Percentiles rank a stretch among this genome's conserved stretches.
phyloP scores from a whole-genome alignment of 2,329 filamentous ascomycete species.

The Talaromyces atroroseus region DNA sequence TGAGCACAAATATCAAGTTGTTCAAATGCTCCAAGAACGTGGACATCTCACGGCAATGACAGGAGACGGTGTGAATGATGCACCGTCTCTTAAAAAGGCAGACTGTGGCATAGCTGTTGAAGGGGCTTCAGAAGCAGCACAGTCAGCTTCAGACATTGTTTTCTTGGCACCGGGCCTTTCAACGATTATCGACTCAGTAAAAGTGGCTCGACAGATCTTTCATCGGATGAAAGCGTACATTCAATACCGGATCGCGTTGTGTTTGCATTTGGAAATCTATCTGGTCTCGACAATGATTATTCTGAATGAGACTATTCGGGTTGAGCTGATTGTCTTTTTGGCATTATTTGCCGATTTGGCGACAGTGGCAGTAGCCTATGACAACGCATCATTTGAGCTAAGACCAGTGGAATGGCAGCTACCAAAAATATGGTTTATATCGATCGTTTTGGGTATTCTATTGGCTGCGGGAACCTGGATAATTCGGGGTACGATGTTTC shows the following conservation, averaged over 20 bases:
- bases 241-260: slow-evolving; percentile 71
- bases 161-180: slow-evolving; percentile 67
- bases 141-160: slow-evolving; percentile 68
- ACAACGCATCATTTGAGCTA: slow-evolving; percentile 71
- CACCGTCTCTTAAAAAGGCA: slow-evolving; percentile 67
- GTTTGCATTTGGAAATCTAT: slow-evolving; percentile 70
- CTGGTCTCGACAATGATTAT: slow-evolving; percentile 73
- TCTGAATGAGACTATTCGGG: slow-evolving; percentile 69
- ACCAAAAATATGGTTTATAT: slow-evolving; percentile 75
- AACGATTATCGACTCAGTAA: slow-evolving; percentile 68
- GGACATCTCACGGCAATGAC: slow-evolving; percentile 70
- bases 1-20: slow-evolving; percentile 70
- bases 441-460: slow-evolving; percentile 54
- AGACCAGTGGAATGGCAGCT: slow-evolving; percentile 77
- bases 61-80: slow-evolving; percentile 70
- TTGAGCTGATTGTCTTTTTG: slow-evolving; percentile 72
- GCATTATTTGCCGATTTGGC: slow-evolving; percentile 75
- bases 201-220: slow-evolving; percentile 69
- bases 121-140: slow-evolving; percentile 65
- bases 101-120: slow-evolving; percentile 71
- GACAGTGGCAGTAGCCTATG: slow-evolving; percentile 75
- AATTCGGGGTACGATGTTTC: slow-evolving; percentile 64
- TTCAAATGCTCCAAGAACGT: slow-evolving; percentile 69
- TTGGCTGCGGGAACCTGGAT: slow-evolving; percentile 70
- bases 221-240: slow-evolving; percentile 75